A percentile compares a stretch with the other conserved stretches of the same genome.
Conservation (phyloP, 176 grass and related monocot genomes). For the Guadua angustifolia region DNA sequence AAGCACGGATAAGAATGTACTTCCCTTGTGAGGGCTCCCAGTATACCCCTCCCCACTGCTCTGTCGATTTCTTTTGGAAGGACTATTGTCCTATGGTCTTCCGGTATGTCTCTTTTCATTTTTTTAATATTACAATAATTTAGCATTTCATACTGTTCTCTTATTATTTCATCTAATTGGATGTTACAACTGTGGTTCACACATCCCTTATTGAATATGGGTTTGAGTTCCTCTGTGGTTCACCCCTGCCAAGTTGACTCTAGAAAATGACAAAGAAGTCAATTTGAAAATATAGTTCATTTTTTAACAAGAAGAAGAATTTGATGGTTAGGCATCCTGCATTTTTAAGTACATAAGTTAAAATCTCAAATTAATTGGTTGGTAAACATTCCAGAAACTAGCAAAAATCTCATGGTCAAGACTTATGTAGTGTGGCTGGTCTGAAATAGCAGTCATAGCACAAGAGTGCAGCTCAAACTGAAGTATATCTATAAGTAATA, state of each 20-base stretch:
- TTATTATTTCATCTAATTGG: background rate
- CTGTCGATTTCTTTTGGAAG: conserved; percentile 97
- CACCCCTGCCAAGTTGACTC: background rate
- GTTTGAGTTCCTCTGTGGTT: background rate
- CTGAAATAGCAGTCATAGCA: background rate
- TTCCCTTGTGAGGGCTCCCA: conserved; percentile 90
- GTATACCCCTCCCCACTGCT: conserved; percentile 91
- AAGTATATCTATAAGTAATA: background rate
- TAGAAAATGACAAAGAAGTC: conserved; percentile 1
- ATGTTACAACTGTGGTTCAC: conserved; percentile 14
- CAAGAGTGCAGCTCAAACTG: background rate
- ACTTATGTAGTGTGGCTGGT: conserved; percentile 13
- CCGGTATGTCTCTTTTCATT: conserved; percentile 57
- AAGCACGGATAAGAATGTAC: conserved; percentile 89
- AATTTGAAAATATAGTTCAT: background rate
- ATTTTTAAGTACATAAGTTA: background rate
- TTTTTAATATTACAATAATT: conserved; percentile 24
- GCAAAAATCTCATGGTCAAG: background rate
- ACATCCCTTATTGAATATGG: conserved; percentile 9
- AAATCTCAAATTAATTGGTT: background rate
- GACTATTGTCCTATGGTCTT: conserved; percentile 99
- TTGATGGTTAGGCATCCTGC: background rate
- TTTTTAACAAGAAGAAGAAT: conserved; percentile 1
- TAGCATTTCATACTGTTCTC: conserved; percentile 1
- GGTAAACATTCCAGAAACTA: background rate